phyloP scores from a whole-genome alignment of 75 land plant genomes.

The Cupressus sempervirens region DNA sequence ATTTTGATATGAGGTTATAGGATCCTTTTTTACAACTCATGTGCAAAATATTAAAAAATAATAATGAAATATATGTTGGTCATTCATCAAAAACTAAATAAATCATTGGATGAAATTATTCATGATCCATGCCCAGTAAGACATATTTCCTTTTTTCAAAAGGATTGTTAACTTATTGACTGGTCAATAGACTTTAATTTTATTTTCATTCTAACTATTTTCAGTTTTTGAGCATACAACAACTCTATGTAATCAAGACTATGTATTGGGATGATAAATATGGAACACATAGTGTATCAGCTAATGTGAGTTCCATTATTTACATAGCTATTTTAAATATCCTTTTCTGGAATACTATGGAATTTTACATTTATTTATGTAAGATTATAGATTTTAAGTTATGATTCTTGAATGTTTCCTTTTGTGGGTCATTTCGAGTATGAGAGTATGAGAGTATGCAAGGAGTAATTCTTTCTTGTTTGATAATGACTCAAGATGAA shows the following conservation, averaged over 20 bases:
- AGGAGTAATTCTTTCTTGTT: constrained; percentile 82
- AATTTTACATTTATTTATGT: background rate
- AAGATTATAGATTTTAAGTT: background rate
- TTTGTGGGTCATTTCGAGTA: constrained; percentile 76
- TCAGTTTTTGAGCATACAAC: constrained; percentile 63
- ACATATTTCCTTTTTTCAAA: background rate
- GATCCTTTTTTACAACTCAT: background rate
- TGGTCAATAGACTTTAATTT: background rate
- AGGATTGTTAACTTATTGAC: background rate
- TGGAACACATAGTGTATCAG: constrained; percentile 62
- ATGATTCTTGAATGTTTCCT: background rate
- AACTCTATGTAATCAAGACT: constrained; percentile 57
- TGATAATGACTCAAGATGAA: constrained; percentile 92
- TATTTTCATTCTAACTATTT: background rate
- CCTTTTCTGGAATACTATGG: background rate
- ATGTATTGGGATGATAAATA: constrained; percentile 77
- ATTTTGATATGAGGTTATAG: background rate
- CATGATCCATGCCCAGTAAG: constrained; percentile 84
- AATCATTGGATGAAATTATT: constrained; percentile 75
- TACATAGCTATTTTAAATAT: background rate
- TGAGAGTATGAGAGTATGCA: constrained; percentile 85
- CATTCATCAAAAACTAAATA: constrained; percentile 90
- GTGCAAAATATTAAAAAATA: background rate
- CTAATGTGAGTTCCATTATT: constrained; percentile 25
- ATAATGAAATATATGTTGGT: constrained; percentile 27